A percentile compares a stretch with the other conserved stretches of the same genome.
Conservation (phyloP, 2,329 filamentous ascomycete species). For the Fusarium pseudoanthophilum region DNA sequence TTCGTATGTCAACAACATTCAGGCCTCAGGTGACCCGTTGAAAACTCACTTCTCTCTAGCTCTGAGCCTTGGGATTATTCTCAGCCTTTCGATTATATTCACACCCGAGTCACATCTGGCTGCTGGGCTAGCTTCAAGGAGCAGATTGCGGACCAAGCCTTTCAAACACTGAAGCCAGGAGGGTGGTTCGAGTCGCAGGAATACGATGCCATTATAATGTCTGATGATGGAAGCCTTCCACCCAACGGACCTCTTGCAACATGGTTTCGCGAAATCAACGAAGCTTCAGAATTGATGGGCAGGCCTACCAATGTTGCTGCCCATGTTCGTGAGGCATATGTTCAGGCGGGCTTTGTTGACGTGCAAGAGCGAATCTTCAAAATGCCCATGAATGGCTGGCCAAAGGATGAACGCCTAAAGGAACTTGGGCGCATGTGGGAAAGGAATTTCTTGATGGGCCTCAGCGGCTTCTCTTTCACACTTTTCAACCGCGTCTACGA, state of each 20-base stretch:
- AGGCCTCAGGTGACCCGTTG: neutral
- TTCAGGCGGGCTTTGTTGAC: conserved; percentile 65
- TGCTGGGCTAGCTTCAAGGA: conserved; percentile 61
- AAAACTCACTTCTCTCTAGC: conserved; percentile 44
- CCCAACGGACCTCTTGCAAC: conserved; percentile 51
- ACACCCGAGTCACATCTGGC: conserved; percentile 61
- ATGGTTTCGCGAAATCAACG: conserved; percentile 55
- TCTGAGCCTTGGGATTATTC: conserved; percentile 63
- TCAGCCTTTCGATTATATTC: conserved; percentile 66
- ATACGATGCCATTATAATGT: conserved; percentile 50
- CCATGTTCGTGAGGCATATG: conserved; percentile 51
- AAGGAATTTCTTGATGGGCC: conserved; percentile 54
- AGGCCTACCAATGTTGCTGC: conserved; percentile 53
- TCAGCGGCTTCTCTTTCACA: conserved; percentile 58
- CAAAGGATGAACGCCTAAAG: conserved; percentile 57
- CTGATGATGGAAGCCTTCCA: conserved; percentile 59
- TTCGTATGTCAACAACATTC: conserved; percentile 47
- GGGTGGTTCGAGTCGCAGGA: conserved; percentile 68
- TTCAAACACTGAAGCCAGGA: conserved; percentile 60
- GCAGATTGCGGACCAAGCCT: conserved; percentile 63
- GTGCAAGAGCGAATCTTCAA: conserved; percentile 64
- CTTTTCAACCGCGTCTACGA: conserved; percentile 55
- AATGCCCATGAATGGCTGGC: conserved; percentile 66
- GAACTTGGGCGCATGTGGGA: conserved; percentile 59
- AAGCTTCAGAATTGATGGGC: conserved; percentile 51